Evolutionary conservation across 257 asterid species (phyloP).

Genomic region (Nicotiana undulata): DNA sequence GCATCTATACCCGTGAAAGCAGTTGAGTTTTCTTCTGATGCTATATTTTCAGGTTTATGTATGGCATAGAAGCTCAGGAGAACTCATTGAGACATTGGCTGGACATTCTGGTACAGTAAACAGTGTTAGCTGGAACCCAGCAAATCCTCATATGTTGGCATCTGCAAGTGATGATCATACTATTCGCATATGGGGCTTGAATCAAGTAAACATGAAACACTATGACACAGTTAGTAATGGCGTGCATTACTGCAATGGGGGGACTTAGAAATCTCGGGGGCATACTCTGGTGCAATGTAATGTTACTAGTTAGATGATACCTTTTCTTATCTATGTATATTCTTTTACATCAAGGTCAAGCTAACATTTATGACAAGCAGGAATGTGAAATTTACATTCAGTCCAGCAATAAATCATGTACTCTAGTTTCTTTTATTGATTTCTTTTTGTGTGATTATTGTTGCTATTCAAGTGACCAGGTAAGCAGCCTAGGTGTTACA

Average conservation of each 20-base stretch:
- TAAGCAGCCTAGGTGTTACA: too few relatives aligned
- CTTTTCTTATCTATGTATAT: conserved; percentile 44
- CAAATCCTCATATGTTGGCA: conserved; percentile 76
- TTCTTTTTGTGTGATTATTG: not conserved
- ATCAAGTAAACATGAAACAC: conserved; percentile 37
- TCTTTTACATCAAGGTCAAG: conserved; percentile 35
- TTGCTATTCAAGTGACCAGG: too few relatives aligned
- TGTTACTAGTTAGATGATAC: not conserved
- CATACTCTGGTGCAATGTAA: not conserved
- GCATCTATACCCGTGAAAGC: not conserved
- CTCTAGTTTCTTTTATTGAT: conserved; percentile 6
- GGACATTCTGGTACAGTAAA: conserved; percentile 83
- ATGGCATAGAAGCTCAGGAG: conserved; percentile 76
- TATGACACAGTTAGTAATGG: conserved; percentile 52
- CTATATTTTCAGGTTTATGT: conserved; percentile 50
- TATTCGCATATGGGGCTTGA: conserved; percentile 81
- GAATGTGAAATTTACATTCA: conserved; percentile 42
- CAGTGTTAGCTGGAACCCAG: conserved; percentile 90
- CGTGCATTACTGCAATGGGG: conserved; percentile 59
- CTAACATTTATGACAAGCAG: conserved; percentile 22
- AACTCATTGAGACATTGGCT: conserved; percentile 44
- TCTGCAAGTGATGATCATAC: conserved; percentile 92
- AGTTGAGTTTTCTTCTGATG: too few relatives aligned
- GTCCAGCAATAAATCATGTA: conserved; percentile 27
- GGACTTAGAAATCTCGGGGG: conserved; percentile 34